A percentile compares a stretch with the other conserved stretches of the same genome.
Conservation (phyloP, 1,284 basidiomycete genomes). For the Ustilago vetiveriae region DNA sequence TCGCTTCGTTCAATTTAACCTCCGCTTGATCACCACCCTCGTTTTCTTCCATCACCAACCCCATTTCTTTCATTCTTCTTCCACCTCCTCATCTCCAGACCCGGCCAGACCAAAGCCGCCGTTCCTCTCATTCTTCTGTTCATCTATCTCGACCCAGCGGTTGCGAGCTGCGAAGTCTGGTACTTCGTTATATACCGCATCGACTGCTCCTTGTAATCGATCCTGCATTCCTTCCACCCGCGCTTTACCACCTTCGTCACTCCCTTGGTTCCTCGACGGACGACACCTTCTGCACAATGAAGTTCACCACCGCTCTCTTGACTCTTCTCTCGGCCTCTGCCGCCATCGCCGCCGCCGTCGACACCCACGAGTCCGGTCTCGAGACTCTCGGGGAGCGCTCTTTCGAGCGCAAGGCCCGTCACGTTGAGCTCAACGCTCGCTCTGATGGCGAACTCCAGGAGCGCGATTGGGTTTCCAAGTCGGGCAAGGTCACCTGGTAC, state of each 20-base stretch:
- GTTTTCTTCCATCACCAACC: slow-evolving; percentile 6
- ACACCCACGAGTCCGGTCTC: slow-evolving; percentile 47
- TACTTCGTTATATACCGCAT: slow-evolving; percentile 4
- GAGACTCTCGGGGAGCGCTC: slow-evolving; percentile 40
- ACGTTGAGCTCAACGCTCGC: too few species aligned
- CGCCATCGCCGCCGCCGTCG: slow-evolving; percentile 38
- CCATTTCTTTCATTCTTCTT: neutral
- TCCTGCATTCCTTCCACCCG: neutral
- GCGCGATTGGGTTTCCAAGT: slow-evolving; percentile 46
- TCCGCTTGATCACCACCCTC: slow-evolving; percentile 12
- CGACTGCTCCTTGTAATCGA: neutral
- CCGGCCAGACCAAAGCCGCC: neutral
- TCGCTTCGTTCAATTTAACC: neutral
- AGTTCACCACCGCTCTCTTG: slow-evolving; percentile 47
- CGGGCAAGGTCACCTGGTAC: slow-evolving; percentile 60
- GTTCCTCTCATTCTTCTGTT: neutral
- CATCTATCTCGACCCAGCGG: neutral
- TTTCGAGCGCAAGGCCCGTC: slow-evolving; percentile 57
- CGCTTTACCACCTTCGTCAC: slow-evolving; percentile 2
- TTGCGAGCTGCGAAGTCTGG: slow-evolving; percentile 17
- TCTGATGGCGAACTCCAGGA: slow-evolving; percentile 23
- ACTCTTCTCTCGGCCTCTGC: slow-evolving; percentile 29
- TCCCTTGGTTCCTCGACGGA: neutral
- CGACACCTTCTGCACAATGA: slow-evolving; percentile 36
- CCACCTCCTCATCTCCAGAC: neutral